These are phyloP conservation scores for Eucalyptus regnans DNA, from an alignment of 345 rosid genomes.

Conservation along the genomic window DNA sequence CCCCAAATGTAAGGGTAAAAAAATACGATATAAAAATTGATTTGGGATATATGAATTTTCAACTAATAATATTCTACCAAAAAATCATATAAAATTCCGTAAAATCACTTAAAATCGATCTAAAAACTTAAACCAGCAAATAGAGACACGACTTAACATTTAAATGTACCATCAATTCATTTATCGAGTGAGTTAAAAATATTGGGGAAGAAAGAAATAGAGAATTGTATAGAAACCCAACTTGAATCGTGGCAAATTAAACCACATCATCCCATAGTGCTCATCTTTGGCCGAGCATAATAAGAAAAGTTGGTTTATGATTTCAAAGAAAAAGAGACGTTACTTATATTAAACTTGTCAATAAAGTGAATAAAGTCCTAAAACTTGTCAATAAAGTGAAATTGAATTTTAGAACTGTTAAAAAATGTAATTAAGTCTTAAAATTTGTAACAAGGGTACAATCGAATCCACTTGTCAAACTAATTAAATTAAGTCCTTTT, in stretches of 20 bases:
- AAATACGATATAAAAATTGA: neutral
- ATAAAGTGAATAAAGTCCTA: no score
- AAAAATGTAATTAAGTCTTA: no score
- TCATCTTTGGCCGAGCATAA: no score
- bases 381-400: no score
- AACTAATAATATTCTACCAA: neutral
- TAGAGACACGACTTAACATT: no score
- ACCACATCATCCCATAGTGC: no score
- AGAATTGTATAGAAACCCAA: no score
- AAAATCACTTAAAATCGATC: neutral
- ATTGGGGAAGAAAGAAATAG: neutral
- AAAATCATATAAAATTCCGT: neutral
- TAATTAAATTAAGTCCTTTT: no score
- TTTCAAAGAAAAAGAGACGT: neutral
- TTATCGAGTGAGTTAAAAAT: neutral
- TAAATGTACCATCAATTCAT: neutral
- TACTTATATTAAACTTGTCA: neutral
- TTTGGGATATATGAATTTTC: neutral
- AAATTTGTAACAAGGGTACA: no score
- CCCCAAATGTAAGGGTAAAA: neutral
- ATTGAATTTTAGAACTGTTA: no score
- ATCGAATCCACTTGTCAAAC: no score
- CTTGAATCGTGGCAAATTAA: no score
- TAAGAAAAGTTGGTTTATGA: neutral
- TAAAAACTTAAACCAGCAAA: neutral